A percentile compares a stretch with the other conserved stretches of the same genome.
These are phyloP conservation scores for Coriaria nepalensis DNA, from an alignment of 306 rosid genomes.

Conservation along the genomic window DNA sequence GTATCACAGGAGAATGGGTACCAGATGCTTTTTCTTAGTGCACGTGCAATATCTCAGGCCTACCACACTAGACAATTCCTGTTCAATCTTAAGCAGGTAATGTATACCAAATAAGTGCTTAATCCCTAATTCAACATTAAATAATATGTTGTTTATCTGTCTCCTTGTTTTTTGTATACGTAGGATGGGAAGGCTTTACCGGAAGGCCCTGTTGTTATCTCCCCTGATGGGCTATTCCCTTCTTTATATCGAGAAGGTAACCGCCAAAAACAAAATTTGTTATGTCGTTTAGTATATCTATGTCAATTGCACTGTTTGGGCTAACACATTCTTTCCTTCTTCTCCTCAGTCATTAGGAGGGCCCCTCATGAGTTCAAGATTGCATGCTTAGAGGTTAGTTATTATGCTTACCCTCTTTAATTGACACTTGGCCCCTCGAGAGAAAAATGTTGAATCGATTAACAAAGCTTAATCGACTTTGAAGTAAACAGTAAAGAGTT, in stretches of 20 bases:
- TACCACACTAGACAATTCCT: conserved; percentile 73
- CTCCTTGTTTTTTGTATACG: conserved; percentile 14
- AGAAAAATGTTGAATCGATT: no score
- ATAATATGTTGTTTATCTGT: conserved; percentile 5
- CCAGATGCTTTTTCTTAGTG: conserved; percentile 90
- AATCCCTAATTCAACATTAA: conserved; percentile 10
- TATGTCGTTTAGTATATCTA: neutral
- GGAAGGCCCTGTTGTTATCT: conserved; percentile 91
- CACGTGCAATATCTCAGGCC: conserved; percentile 95
- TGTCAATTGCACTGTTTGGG: conserved; percentile 1
- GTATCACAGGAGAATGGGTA: conserved; percentile 83
- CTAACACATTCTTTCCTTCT: neutral
- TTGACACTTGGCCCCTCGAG: neutral
- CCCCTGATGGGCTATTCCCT: conserved; percentile 95
- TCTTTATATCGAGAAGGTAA: conserved; percentile 95
- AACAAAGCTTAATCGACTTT: no score
- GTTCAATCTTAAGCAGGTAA: conserved; percentile 83
- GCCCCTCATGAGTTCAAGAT: conserved; percentile 98
- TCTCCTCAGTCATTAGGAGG: conserved; percentile 71
- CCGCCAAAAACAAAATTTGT: neutral
- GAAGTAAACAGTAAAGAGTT: no score
- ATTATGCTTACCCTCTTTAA: conserved; percentile 9
- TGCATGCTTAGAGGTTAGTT: conserved; percentile 81
- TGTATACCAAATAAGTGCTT: conserved; percentile 11
- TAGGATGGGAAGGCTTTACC: conserved; percentile 93